Base-by-base conservation (phyloP, 2,329 filamentous ascomycete genomes). In the Neonectria hederae region DNA sequence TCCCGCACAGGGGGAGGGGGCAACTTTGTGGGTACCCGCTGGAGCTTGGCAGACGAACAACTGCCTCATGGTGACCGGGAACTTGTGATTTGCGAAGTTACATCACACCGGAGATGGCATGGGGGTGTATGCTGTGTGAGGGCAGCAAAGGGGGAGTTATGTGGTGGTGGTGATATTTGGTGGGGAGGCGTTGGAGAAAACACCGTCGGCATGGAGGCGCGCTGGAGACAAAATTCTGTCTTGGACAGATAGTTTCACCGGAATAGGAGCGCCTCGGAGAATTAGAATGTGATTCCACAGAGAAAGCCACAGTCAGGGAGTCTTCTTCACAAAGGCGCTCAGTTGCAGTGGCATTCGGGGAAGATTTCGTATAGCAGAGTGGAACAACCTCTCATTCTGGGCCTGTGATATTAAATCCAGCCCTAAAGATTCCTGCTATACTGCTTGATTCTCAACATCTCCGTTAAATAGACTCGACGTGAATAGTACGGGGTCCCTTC, bases 1-100 rank as follows among this genome's bases (percentile, higher is more conserved):
- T 74, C 38, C 65, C 72, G 70, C 74, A 74, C 59, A 58, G 35
- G 42, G 42, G 40, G 32, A 5, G 48, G 35, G 42, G 40, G 32
- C 13, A 14, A 7, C 5, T 14, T 26, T 26, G 40, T 11, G 45
- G 45, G 45, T 51, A 51, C 32, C 21, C 19, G 46, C 9, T 19
- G 32, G 19, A 19, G 45, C 45, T 42, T 58, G 45, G 55, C 54
- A 21, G 43, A 40, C 30, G n/a, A 51, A 9, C 28, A 19, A 51
- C 30, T 11, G 19, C n/a, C 10, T 32, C n/a, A 21, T 19, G n/a
- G 3, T 21, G 38, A 19, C 38, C 6, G 38, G n/a, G 10, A 42
- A 11, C n/a, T 42, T 8, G n/a, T 11, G 38, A 11, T 21, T 19
- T 21, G 38, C n/a, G n/a, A 42, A 19, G 35, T n/a, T 17, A 9